A percentile compares a stretch with the other conserved stretches of the same genome.
Evolutionary conservation across 1,284 basidiomycete genomes (phyloP).

Genomic region (Golubevia pallescens): DNA sequence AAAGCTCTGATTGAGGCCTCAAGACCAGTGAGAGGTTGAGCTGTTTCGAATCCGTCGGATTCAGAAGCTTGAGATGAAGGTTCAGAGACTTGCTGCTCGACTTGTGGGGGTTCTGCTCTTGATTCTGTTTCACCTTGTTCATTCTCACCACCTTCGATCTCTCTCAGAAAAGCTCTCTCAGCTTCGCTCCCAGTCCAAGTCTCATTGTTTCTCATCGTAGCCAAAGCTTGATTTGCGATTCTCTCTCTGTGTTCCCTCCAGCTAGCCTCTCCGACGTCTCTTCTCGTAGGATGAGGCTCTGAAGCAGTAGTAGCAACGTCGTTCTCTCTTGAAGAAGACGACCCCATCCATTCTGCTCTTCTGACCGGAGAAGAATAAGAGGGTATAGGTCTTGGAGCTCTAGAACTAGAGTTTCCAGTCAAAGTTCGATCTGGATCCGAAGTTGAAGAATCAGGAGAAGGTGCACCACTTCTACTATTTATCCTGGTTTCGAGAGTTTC

Average conservation of each 20-base stretch:
- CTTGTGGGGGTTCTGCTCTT: too few relatives aligned
- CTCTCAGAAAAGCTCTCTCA: background rate
- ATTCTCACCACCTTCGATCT: background rate
- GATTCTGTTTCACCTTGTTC: background rate
- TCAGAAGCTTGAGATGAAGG: too few relatives aligned
- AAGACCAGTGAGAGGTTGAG: too few relatives aligned
- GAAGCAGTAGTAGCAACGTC: background rate
- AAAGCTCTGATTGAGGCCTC: too few relatives aligned
- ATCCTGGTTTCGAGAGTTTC: too few relatives aligned
- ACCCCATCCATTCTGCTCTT: background rate
- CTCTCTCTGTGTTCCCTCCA: background rate
- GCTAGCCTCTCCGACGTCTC: background rate
- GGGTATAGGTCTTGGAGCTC: background rate
- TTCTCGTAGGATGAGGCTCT: background rate
- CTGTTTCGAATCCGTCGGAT: too few relatives aligned
- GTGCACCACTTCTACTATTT: background rate
- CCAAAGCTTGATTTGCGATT: background rate
- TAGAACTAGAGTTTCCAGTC: background rate
- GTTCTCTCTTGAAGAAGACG: background rate
- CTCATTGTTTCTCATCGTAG: background rate
- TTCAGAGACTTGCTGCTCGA: too few relatives aligned
- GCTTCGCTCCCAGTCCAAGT: background rate
- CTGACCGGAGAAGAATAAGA: background rate
- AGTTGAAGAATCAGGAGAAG: background rate
- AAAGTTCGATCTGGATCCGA: background rate